Evolutionary conservation across 2,329 filamentous ascomycete species (phyloP).

Genomic region (Cercospora sp.): DNA sequence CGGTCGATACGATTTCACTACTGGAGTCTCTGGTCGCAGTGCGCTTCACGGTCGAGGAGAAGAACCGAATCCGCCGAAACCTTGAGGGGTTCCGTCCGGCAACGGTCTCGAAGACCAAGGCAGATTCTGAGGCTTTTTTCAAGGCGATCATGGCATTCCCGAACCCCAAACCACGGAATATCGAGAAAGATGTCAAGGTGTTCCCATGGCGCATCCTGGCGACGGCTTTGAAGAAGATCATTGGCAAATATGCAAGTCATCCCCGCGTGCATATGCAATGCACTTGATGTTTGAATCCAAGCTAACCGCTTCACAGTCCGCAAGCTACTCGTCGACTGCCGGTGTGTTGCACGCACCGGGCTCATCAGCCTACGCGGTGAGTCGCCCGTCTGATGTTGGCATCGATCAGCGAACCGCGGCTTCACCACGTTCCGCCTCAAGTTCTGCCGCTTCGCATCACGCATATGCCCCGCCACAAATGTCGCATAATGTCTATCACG

Average conservation of each 20-base stretch:
- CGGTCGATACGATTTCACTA: slow-evolving; percentile 94
- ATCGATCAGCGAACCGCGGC: slow-evolving; percentile 44
- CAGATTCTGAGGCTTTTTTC: slow-evolving; percentile 95
- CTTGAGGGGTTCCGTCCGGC: slow-evolving; percentile 89
- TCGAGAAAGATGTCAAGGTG: slow-evolving; percentile 98
- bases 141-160: slow-evolving; percentile 98
- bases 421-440: slow-evolving; percentile 37
- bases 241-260: slow-evolving; percentile 82
- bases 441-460: slow-evolving; percentile 36
- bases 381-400: slow-evolving; percentile 50
- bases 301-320: slow-evolving; percentile 55
- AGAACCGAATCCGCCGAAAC: slow-evolving; percentile 95
- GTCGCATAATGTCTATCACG: slow-evolving; percentile 36
- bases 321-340: slow-evolving; percentile 68
- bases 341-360: slow-evolving; percentile 43
- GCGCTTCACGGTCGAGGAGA: slow-evolving; percentile 93
- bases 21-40: slow-evolving; percentile 85
- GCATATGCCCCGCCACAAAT: slow-evolving; percentile 34
- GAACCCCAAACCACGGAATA: slow-evolving; percentile 91
- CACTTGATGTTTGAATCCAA: slow-evolving; percentile 25
- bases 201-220: slow-evolving; percentile 93
- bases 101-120: slow-evolving; percentile 89
- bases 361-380: slow-evolving; percentile 31
- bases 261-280: slow-evolving; percentile 32
- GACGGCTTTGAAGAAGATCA: slow-evolving; percentile 92